A percentile compares a stretch with the other conserved stretches of the same genome.
Conservation (phyloP, 495 filamentous ascomycete genomes). For the Xylaria flabelliformis region DNA sequence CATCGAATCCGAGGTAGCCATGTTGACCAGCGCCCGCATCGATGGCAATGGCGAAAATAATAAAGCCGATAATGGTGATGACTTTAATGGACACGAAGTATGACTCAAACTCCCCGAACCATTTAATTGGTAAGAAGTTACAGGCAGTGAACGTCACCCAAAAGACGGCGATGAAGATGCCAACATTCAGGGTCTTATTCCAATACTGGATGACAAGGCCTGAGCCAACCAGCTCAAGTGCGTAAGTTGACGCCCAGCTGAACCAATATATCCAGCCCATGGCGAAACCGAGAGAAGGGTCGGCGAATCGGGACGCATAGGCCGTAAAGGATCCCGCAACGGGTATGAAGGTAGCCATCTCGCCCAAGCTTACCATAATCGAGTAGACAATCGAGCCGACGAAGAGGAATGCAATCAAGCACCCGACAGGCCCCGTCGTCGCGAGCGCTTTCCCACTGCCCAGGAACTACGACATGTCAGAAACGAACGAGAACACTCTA, state of each 20-base stretch:
- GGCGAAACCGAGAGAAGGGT: conserved; percentile 76
- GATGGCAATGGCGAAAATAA: conserved; percentile 70
- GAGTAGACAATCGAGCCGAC: conserved; percentile 69
- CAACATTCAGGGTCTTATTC: conserved; percentile 60
- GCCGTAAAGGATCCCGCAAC: conserved; percentile 77
- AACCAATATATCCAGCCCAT: conserved; percentile 73
- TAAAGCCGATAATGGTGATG: conserved; percentile 72
- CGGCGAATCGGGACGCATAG: conserved; percentile 75
- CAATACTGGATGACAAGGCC: conserved; percentile 79
- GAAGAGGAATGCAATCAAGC: conserved; percentile 74
- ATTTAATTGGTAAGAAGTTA: conserved; percentile 71
- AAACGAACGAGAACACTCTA: background rate
- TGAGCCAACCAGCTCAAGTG: conserved; percentile 77
- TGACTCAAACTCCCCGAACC: conserved; percentile 78
- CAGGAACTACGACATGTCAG: conserved; percentile 55
- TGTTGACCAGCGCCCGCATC: conserved; percentile 71
- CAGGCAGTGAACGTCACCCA: conserved; percentile 69
- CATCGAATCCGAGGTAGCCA: conserved; percentile 71
- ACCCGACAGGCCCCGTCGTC: conserved; percentile 67
- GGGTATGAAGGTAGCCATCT: conserved; percentile 78
- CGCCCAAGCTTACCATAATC: conserved; percentile 64
- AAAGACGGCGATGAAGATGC: conserved; percentile 78
- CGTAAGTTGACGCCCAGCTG: conserved; percentile 65
- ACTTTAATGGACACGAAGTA: conserved; percentile 78
- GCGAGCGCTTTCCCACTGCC: conserved; percentile 70